Evolutionary conservation across 75 land plant genomes (phyloP).

Genomic region (Cupressus sempervirens): DNA sequence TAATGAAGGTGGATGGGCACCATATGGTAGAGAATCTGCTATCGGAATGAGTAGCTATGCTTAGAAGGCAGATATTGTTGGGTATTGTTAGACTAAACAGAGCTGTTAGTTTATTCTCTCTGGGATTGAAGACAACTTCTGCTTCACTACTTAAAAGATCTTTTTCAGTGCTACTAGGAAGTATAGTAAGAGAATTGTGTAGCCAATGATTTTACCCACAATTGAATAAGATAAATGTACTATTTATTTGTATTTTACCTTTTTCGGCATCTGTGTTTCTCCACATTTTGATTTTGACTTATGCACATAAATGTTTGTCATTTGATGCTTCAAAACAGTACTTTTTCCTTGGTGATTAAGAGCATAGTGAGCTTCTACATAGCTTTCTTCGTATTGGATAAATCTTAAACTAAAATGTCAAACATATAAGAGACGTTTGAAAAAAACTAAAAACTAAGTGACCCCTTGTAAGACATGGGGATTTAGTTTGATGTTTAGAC

Average conservation of each 20-base stretch:
- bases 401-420: background rate
- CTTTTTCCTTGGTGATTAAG: background rate
- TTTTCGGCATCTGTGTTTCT: background rate
- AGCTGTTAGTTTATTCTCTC: background rate
- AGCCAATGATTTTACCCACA: background rate
- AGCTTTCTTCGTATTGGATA: background rate
- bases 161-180: background rate
- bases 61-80: background rate
- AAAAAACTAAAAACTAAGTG: too few relatives aligned
- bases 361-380: background rate
- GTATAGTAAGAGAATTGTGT: background rate
- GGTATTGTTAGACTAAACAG: background rate
- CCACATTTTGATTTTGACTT: background rate
- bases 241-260: background rate
- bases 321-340: background rate
- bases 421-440: too few relatives aligned
- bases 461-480: too few relatives aligned
- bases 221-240: background rate
- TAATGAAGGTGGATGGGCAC: slow-evolving; percentile 33
- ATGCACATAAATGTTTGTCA: background rate
- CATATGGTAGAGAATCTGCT: slow-evolving; percentile 33
- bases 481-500: too few relatives aligned
- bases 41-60: slow-evolving; percentile 63
- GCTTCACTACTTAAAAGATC: background rate
- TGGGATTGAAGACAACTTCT: background rate